These are phyloP conservation scores for Silene coronaria DNA, from an alignment of 179 eudicot genomes.

Conservation along the genomic window DNA sequence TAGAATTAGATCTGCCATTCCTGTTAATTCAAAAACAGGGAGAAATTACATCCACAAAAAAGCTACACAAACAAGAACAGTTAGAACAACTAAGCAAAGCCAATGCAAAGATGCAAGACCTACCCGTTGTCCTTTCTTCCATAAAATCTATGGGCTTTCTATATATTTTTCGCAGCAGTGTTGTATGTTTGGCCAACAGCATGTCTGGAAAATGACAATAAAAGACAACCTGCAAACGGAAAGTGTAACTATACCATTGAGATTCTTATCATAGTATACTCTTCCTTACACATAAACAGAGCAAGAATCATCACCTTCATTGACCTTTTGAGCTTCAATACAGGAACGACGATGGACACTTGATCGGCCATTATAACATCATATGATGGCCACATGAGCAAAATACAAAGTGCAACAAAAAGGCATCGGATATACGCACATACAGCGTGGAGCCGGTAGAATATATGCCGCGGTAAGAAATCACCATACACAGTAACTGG, in stretches of 20 bases:
- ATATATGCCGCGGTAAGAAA: conserved; percentile 86
- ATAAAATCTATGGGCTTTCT: conserved; percentile 76
- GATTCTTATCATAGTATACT: neutral
- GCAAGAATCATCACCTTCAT: conserved; percentile 47
- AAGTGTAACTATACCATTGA: conserved; percentile 7
- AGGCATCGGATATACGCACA: conserved; percentile 91
- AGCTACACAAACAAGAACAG: conserved; percentile 4
- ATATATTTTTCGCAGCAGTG: conserved; percentile 64
- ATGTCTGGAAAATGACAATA: conserved; percentile 97
- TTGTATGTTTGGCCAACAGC: conserved; percentile 81
- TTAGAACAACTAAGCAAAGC: conserved; percentile 5
- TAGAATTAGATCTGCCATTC: conserved; percentile 84
- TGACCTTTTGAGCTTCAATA: conserved; percentile 61
- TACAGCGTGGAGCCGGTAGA: conserved; percentile 82
- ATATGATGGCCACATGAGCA: conserved; percentile 76
- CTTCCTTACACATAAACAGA: neutral
- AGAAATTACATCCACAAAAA: neutral
- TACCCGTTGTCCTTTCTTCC: conserved; percentile 90
- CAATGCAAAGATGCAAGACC: conserved; percentile 5
- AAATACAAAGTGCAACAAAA: conserved; percentile 72
- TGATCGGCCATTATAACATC: conserved; percentile 84
- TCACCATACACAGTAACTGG: conserved; percentile 82
- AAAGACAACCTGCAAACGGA: conserved; percentile 63
- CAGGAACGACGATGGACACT: conserved; percentile 73
- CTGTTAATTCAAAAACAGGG: conserved; percentile 34